A percentile compares a stretch with the other conserved stretches of the same genome.
Conservation (phyloP, 495 filamentous ascomycete species). For the Hypoxylon lenormandii region DNA sequence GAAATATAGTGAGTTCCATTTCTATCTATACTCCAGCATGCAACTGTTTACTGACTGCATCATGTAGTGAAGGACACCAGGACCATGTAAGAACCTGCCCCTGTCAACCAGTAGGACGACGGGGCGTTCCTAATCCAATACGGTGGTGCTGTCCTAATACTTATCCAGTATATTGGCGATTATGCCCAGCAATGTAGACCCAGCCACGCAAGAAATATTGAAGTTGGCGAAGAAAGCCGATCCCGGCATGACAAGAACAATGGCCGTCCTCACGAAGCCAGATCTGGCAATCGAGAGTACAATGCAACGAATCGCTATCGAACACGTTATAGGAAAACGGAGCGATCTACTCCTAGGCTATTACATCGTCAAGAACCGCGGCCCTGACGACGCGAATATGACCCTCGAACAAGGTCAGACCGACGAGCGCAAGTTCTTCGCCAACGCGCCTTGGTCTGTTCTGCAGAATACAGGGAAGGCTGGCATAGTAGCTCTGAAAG, state of each 20-base stretch:
- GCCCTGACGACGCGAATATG: conserved; percentile 52
- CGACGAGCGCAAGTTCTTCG: conserved; percentile 57
- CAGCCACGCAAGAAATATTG: conserved; percentile 71
- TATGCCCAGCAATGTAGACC: conserved; percentile 69
- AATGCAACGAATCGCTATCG: conserved; percentile 60
- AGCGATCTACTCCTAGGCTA: conserved; percentile 63
- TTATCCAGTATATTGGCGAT: conserved; percentile 65
- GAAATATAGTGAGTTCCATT: conserved; percentile 60
- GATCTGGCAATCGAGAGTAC: conserved; percentile 66
- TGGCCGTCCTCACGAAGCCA: conserved; percentile 70
- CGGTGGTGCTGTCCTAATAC: too few relatives aligned
- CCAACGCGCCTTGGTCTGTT: conserved; percentile 56
- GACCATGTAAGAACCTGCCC: conserved; percentile 41
- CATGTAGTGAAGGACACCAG: conserved; percentile 42
- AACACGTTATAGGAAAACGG: conserved; percentile 60
- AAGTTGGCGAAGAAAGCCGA: conserved; percentile 63
- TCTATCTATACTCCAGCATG: background rate
- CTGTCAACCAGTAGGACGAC: background rate
- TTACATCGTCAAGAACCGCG: conserved; percentile 67
- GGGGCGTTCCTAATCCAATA: background rate
- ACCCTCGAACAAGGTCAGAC: conserved; percentile 48
- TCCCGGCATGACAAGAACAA: conserved; percentile 60
- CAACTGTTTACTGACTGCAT: conserved; percentile 14
- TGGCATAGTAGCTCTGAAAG: conserved; percentile 63
- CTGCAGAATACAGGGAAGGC: conserved; percentile 58